Evolutionary conservation across 2,329 filamentous ascomycete genomes (phyloP), one percentile per base, ranked within the genome.

Genomic region (Camptophora hylomeconis): DNA sequence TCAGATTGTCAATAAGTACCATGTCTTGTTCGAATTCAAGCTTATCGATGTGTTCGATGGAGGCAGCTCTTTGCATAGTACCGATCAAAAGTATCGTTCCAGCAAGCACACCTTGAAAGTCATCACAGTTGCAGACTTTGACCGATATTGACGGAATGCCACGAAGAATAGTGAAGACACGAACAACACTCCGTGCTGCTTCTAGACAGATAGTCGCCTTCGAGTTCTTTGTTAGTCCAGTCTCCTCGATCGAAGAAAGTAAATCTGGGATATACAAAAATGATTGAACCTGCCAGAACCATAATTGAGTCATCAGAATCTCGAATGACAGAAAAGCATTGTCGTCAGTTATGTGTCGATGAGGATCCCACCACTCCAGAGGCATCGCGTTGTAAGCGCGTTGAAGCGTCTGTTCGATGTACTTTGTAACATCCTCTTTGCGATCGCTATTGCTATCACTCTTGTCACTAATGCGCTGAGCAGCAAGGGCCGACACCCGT

Each of bases 241-340:
- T n/a, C n/a, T 25, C 15, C 10, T 25, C 12, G 16, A 25, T 30
- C 8, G 37, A 30, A 24, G 34, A 33, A 13, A 43, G 33, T 33
- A 43, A 38, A 26, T 28, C 33, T 4, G 39, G 40, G 20, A 43
- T 22, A 24, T 43, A 39, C 5, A 43, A 28, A 24, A 41, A 43
- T n/a, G 33, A 17, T 22, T 43, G 40, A 13, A 41, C 37, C 17
- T 39, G 32, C 40, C 40, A 43, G 29, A 37, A 43, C 38, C 39
- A 41, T 22, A 43, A 33, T 18, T 41, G 38, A 3, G 39, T 28
- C 13, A 34, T 32, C 8, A 43, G 30, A 19, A 37, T 35, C 30
- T 43, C 34, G 24, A 38, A 32, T 16, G 36, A 24, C 24, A 31
- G 26, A 14, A 25, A 31, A 8, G 34, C 25, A 16, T 41, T 26